Evolutionary conservation across 1,284 basidiomycete genomes (phyloP).

Genomic region (Porogramme epimiltina): DNA sequence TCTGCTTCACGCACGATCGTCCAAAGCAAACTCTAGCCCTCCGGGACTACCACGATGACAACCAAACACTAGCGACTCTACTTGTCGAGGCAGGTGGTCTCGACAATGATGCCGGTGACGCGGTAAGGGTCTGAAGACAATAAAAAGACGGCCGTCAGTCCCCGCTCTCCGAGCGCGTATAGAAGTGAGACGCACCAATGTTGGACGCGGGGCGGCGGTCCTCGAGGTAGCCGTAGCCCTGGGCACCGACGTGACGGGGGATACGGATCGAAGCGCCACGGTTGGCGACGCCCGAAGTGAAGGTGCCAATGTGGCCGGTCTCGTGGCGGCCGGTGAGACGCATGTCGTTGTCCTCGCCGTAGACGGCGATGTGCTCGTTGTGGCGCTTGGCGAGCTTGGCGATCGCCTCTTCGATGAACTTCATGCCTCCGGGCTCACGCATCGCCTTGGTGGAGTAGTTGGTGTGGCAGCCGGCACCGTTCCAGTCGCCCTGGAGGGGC

Average conservation of each 20-base stretch:
- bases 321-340: constrained; percentile 94
- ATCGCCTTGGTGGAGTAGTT: constrained; percentile 93
- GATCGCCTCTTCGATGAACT: constrained; percentile 92
- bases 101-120: constrained; percentile 88
- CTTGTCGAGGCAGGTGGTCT: constrained; percentile 74
- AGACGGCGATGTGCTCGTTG: constrained; percentile 92
- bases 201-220: constrained; percentile 97
- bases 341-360: constrained; percentile 95
- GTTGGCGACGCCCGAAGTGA: constrained; percentile 96
- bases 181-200: constrained; percentile 63
- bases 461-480: constrained; percentile 97
- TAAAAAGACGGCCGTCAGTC: constrained; percentile 20
- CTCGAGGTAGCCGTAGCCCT: constrained; percentile 96
- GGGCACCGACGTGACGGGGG: constrained; percentile 88
- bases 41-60: neutral
- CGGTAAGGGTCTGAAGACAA: constrained; percentile 80
- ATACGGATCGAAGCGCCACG: constrained; percentile 96
- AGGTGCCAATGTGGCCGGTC: constrained; percentile 93
- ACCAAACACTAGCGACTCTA: constrained; percentile 14
- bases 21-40: neutral
- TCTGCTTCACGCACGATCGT: neutral
- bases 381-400: constrained; percentile 86
- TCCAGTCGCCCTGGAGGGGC: constrained; percentile 98
- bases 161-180: neutral
- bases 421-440: constrained; percentile 94